A percentile compares a stretch with the other conserved stretches of the same genome.
Conservation (phyloP, 352 stramenopile species). For the Pythium chondricola region DNA sequence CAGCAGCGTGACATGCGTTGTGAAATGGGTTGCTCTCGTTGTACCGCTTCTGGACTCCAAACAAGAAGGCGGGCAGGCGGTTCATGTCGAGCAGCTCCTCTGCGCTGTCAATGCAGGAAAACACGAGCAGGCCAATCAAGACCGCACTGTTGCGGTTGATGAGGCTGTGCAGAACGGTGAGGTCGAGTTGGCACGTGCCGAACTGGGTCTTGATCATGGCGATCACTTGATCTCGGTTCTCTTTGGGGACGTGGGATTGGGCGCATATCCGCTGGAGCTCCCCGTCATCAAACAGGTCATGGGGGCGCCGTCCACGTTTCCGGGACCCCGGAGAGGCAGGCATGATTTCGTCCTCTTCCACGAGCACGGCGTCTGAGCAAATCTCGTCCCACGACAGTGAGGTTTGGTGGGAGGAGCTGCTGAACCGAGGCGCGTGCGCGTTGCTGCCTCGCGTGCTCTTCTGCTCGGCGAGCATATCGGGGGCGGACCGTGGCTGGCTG, state of each 20-base stretch:
- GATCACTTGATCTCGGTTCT: conserved; percentile 41
- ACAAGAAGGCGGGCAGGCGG: conserved; percentile 42
- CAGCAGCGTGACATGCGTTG: conserved; percentile 72
- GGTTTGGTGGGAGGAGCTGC: conserved; percentile 12
- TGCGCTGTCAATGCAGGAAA: conserved; percentile 47
- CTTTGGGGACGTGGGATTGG: conserved; percentile 33
- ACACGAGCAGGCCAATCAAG: conserved; percentile 69
- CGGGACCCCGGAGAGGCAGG: conserved; percentile 30
- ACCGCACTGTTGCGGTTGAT: conserved; percentile 55
- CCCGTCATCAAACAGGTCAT: conserved; percentile 37
- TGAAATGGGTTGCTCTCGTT: conserved; percentile 67
- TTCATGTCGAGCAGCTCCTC: conserved; percentile 50
- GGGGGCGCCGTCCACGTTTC: conserved; percentile 34
- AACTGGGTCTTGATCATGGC: conserved; percentile 44
- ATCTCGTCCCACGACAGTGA: conserved; percentile 24
- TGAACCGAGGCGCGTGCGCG: conserved; percentile 5
- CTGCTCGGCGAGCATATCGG: conserved; percentile 14
- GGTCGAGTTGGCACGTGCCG: conserved; percentile 58
- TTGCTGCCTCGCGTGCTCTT: conserved; percentile 3
- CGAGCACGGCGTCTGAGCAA: conserved; percentile 15
- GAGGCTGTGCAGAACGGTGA: conserved; percentile 64
- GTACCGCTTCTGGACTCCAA: conserved; percentile 60
- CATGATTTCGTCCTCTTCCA: conserved; percentile 45
- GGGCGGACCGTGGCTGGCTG: conserved; percentile 11
- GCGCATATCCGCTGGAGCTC: conserved; percentile 49